Base-by-base conservation (phyloP, 768 basidiomycete species). In the Mycena indigotica region DNA sequence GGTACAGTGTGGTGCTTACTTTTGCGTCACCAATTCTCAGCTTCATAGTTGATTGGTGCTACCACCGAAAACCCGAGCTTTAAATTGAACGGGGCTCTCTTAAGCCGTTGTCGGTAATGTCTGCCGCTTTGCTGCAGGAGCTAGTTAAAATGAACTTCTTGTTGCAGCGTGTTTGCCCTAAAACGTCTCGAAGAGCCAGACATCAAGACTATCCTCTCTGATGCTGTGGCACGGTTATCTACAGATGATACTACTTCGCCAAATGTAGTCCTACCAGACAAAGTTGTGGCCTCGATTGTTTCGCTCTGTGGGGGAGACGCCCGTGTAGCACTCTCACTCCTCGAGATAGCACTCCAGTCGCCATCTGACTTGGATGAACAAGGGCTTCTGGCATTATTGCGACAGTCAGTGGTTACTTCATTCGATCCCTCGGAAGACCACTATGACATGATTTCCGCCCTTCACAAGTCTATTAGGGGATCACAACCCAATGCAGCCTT, bases 41-140 rank as follows among this genome's bases (percentile, higher is more conserved):
- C 21, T 50, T 50, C 54, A 49, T 23, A 88, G 83, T 73, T 92
- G 26, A 82, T 93, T 64, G 91, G 91, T 25, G 91, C 92, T 1
- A 95, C 92, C 3, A 94, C 92, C 1, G 93, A 95, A 70, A 95
- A 95, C 60, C 92, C 92, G 1, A 91, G 89, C 0, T 95, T 95
- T 75, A 90, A 88, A 63, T 70, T 92, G 28, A 89, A 85, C 17
- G 79, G 84, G 28, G 86, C 90, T 12, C 75, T 92, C 26, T 72
- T 92, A 28, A 87, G 87, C 66, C 84, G 90, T 41, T 92, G 90
- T 71, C 81, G 89, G 89, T 88, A 61, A 66, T 82, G 4, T 4
- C 13, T 21, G 44, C 50, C 16, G 55, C 10, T 28, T 50, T 58
- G 72, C 40, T 51, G 50, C 17, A n/a, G 35, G 35, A 38, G 56